A percentile compares a stretch with the other conserved stretches of the same genome.
phyloP scores from a whole-genome alignment of 2,329 filamentous ascomycete species.

The Cladosporium sp. region DNA sequence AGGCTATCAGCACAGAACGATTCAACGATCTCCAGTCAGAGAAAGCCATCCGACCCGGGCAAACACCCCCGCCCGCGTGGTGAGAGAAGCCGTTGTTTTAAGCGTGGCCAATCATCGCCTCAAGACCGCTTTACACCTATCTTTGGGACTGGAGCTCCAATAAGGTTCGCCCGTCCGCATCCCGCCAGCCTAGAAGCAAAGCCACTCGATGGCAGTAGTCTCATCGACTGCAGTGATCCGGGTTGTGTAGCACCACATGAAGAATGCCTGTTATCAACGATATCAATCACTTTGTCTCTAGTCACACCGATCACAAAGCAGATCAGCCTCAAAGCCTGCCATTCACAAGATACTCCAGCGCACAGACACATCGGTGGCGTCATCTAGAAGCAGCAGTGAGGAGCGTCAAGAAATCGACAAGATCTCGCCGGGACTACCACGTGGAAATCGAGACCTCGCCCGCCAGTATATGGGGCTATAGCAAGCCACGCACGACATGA shows the following conservation, averaged over 20 bases:
- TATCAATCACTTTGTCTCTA: too few relatives aligned
- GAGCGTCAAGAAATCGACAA: slow-evolving; percentile 1
- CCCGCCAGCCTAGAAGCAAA: background rate
- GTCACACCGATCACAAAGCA: too few relatives aligned
- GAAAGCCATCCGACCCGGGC: background rate
- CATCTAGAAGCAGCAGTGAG: background rate
- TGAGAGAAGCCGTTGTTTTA: background rate
- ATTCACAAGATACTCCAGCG: background rate
- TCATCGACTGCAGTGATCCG: too few relatives aligned
- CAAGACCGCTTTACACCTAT: background rate
- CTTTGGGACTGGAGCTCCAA: background rate
- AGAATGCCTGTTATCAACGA: background rate
- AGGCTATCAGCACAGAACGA: background rate
- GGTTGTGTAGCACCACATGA: background rate
- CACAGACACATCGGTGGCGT: background rate
- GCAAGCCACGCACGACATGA: background rate
- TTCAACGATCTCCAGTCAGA: background rate
- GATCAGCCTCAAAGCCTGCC: too few relatives aligned
- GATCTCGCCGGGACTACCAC: background rate
- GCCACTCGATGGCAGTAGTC: background rate
- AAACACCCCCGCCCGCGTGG: background rate
- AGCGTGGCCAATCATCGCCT: background rate
- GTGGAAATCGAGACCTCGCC: background rate
- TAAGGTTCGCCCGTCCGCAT: background rate
- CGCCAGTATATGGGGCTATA: background rate